Percentiles rank a stretch among this genome's conserved stretches.
These are phyloP conservation scores for Musa balbisiana DNA, from an alignment of 202 grass and related monocot genomes.

Conservation along the genomic window DNA sequence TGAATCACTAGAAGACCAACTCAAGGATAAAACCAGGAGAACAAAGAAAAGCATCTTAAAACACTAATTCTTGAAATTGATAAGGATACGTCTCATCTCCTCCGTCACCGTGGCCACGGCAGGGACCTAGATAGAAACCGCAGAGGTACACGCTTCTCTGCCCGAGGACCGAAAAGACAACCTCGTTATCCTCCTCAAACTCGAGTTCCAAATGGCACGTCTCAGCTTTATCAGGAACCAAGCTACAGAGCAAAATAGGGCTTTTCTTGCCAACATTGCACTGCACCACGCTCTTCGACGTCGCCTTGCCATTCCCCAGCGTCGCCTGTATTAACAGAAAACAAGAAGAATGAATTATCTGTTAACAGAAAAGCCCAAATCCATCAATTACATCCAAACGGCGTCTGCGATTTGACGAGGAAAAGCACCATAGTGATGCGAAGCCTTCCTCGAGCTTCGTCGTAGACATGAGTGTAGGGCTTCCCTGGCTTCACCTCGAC, in stretches of 20 bases:
- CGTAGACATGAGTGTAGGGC: slow-evolving; percentile 48
- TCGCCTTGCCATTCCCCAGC: slow-evolving; percentile 28
- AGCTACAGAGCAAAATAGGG: slow-evolving; percentile 38
- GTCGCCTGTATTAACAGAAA: slow-evolving; percentile 38
- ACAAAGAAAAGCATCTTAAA: background rate
- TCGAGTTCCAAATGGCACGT: slow-evolving; percentile 50
- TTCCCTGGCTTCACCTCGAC: slow-evolving; percentile 75
- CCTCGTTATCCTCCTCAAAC: slow-evolving; percentile 52
- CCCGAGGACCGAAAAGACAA: slow-evolving; percentile 46
- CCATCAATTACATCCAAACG: background rate
- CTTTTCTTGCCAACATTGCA: slow-evolving; percentile 41
- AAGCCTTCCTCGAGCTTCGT: slow-evolving; percentile 37
- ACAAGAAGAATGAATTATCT: background rate
- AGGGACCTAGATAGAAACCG: slow-evolving; percentile 32
- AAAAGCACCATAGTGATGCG: slow-evolving; percentile 51
- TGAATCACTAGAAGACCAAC: slow-evolving; percentile 25
- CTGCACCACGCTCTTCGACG: slow-evolving; percentile 34
- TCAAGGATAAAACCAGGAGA: slow-evolving; percentile 29
- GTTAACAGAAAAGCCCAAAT: background rate
- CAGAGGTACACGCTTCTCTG: slow-evolving; percentile 36
- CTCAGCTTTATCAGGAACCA: slow-evolving; percentile 27
- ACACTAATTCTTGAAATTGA: slow-evolving; percentile 4
- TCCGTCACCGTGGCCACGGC: background rate
- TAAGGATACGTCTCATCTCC: slow-evolving; percentile 72
- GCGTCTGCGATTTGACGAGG: background rate